Percentiles rank a stretch among this genome's conserved stretches.
These are phyloP conservation scores for Parietichytrium sp. DNA, from an alignment of 108 stramenopile species.

Conservation along the genomic window DNA sequence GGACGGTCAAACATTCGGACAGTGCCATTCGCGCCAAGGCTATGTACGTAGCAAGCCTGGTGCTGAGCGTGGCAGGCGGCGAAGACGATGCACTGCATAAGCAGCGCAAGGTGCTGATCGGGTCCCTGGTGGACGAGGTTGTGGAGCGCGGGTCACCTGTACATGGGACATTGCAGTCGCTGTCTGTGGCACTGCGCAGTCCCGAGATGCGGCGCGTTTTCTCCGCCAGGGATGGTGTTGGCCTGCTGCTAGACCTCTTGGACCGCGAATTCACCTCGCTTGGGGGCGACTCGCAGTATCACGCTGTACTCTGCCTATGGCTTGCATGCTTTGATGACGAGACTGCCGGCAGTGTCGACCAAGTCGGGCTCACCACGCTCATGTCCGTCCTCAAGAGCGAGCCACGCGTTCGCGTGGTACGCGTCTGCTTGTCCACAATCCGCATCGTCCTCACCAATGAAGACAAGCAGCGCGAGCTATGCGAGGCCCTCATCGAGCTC, in stretches of 20 bases:
- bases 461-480: neutral
- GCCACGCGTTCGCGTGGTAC: neutral
- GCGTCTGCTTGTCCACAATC: neutral
- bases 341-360: neutral
- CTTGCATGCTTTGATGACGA: constrained; percentile 7
- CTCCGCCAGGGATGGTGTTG: neutral
- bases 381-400: neutral
- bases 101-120: neutral
- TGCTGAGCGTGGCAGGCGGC: constrained; percentile 30
- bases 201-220: neutral
- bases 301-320: constrained; percentile 3
- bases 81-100: neutral
- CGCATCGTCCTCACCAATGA: constrained; percentile 26
- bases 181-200: constrained; percentile 9
- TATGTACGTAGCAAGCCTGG: neutral
- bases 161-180: neutral
- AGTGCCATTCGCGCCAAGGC: neutral
- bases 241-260: neutral
- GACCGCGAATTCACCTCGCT: neutral
- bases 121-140: neutral
- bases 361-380: neutral
- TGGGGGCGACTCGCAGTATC: neutral
- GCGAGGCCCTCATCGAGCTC: constrained; percentile 29
- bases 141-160: neutral
- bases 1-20: neutral